phyloP scores from a whole-genome alignment of 2,329 filamentous ascomycete species.

The Sarocladium strictum region DNA sequence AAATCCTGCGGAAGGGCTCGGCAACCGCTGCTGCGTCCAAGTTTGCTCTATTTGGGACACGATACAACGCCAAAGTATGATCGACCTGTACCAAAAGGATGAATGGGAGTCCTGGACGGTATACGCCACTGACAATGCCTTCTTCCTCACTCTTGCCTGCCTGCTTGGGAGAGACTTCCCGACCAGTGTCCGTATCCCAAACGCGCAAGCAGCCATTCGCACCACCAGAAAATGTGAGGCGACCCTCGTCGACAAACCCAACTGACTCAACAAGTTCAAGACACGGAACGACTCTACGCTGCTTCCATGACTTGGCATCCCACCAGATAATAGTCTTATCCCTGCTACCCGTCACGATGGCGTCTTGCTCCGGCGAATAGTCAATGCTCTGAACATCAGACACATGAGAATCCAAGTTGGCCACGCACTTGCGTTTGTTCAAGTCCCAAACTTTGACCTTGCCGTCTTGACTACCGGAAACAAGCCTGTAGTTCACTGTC shows the following conservation, averaged over 20 bases:
- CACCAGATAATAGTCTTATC: slow-evolving; percentile 94
- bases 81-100: slow-evolving; percentile 82
- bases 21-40: slow-evolving; percentile 27
- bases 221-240: slow-evolving; percentile 75
- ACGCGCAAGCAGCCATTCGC: slow-evolving; percentile 76
- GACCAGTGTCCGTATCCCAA: slow-evolving; percentile 73
- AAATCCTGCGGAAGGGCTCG: slow-evolving; percentile 68
- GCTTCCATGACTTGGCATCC: slow-evolving; percentile 82
- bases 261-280: slow-evolving; percentile 80
- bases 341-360: slow-evolving; percentile 76
- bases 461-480: slow-evolving; percentile 89
- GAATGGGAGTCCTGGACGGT: slow-evolving; percentile 58
- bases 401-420: slow-evolving; percentile 83
- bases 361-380: slow-evolving; percentile 68
- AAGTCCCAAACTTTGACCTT: slow-evolving; percentile 90
- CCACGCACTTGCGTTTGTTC: slow-evolving; percentile 71
- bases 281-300: slow-evolving; percentile 72
- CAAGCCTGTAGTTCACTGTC: slow-evolving; percentile 65
- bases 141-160: slow-evolving; percentile 52
- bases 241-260: slow-evolving; percentile 69
- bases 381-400: slow-evolving; percentile 88
- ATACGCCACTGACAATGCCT: slow-evolving; percentile 66
- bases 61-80: slow-evolving; percentile 77
- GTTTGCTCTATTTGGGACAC: slow-evolving; percentile 31
- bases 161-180: slow-evolving; percentile 75